Base-by-base conservation (phyloP, 345 rosid species). In the Schrenkiella parvula region DNA sequence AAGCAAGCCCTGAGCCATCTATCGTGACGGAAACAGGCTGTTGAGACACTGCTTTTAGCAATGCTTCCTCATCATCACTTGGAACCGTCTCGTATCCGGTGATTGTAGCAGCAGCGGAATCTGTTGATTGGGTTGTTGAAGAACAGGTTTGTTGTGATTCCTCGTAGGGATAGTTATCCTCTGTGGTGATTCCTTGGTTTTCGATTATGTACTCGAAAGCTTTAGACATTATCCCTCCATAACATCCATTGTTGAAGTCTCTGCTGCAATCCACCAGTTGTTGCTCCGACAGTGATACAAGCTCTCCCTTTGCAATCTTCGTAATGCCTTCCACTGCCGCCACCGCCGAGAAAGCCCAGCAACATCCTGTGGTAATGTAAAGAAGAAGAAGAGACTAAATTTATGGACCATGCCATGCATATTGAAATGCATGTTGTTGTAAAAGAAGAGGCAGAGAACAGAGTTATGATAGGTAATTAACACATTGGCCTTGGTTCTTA, bases 1-100 rank as follows among this genome's bases (percentile, higher is more conserved):
- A 84, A 7, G 42, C 61, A 0, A 1, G 22, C n/a, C 76, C 84
- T 39, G 8, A 25, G 17, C 56, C 32, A 13, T 75, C 82, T 31
- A 82, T 51, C 4, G 74, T 81, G 8, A 74, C 80, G 0, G 88
- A 63, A 18, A 86, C 83, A 8, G 89, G 89, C 58, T 84, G 89
- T 6, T 68, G 39, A 2, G 39, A 48, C 4, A 76, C 80, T 0
- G 75, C 80, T 39, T 69, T 13, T n/a, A 48, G 17, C 46, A 76
- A 54, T 3, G 69, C 70, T 54, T 17, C 39, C 53, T 76, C 79
- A 2, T 69, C 3, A 26, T 69, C 57, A n/a, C 8, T 11, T 0
- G 80, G 80, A 5, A 76, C 64, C 0, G 22, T 43, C n/a, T 63
- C 82, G 15, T 68, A 79, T 12, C 68, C 72, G 2, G 15, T 68